A percentile compares a stretch with the other conserved stretches of the same genome.
Conservation (phyloP, 2,329 filamentous ascomycete species). For the Pseudofabraea citricarpa region DNA sequence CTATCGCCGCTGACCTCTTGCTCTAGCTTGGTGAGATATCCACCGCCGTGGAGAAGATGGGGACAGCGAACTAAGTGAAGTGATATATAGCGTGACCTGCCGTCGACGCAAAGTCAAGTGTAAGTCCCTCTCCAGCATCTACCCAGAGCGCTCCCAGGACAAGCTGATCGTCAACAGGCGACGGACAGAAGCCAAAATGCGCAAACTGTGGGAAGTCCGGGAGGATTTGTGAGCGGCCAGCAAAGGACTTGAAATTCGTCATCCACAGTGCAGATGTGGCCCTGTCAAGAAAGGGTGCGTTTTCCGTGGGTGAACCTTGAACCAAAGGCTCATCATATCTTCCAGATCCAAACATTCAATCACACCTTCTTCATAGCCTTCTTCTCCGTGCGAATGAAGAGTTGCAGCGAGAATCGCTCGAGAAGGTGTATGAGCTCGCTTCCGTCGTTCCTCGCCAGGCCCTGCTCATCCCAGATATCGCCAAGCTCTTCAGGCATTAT, state of each 20-base stretch:
- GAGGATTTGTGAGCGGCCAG: neutral
- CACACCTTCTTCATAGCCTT: neutral
- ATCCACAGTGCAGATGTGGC: constrained; percentile 1
- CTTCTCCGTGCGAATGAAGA: neutral
- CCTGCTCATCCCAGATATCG: constrained; percentile 27
- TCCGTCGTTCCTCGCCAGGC: constrained; percentile 21
- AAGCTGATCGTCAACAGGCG: neutral
- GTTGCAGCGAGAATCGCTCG: neutral
- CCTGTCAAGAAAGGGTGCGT: neutral
- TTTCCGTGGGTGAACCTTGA: neutral
- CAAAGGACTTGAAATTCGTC: neutral
- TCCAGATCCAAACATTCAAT: neutral
- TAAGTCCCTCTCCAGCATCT: neutral
- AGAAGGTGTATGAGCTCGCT: neutral
- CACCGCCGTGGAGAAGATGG: too few relatives aligned
- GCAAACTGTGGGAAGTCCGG: neutral
- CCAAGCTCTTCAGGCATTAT: constrained; percentile 36
- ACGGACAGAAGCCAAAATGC: neutral
- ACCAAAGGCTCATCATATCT: neutral
- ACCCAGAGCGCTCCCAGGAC: neutral
- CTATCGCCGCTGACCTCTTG: too few relatives aligned
- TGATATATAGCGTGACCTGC: neutral
- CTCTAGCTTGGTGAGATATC: too few relatives aligned
- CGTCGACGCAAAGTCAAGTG: neutral
- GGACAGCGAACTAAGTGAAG: too few relatives aligned